These are phyloP conservation scores for Dioscorea dumetorum DNA, from an alignment of 106 monocot species.

Conservation along the genomic window DNA sequence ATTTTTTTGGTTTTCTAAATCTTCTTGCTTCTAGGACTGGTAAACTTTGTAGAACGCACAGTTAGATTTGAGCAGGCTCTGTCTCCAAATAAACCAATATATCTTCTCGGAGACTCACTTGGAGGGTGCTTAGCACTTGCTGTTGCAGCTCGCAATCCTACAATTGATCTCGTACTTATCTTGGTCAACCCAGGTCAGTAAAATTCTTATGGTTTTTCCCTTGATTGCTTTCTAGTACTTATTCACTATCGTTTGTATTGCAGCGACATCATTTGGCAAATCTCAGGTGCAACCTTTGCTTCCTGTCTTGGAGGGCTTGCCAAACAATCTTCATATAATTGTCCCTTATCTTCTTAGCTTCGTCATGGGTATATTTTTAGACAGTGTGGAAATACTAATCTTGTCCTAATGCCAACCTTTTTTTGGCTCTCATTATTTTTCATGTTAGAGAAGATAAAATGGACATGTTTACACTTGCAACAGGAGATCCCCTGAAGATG, in stretches of 20 bases:
- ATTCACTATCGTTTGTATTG: slow-evolving; percentile 1
- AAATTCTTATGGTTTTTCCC: neutral
- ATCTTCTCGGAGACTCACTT: slow-evolving; percentile 88
- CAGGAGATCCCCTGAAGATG: slow-evolving; percentile 24
- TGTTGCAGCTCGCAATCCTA: slow-evolving; percentile 82
- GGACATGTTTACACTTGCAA: too few relatives aligned
- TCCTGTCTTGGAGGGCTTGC: slow-evolving; percentile 4
- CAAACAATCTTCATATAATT: slow-evolving; percentile 3
- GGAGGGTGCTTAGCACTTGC: slow-evolving; percentile 86
- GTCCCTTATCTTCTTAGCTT: slow-evolving; percentile 18
- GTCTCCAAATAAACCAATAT: slow-evolving; percentile 65
- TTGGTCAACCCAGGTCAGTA: slow-evolving; percentile 84
- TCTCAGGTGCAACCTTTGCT: slow-evolving; percentile 26
- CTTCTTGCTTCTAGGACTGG: slow-evolving; percentile 31
- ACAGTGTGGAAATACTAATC: too few relatives aligned
- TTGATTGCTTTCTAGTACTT: neutral
- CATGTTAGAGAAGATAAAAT: too few relatives aligned
- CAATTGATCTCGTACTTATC: slow-evolving; percentile 66
- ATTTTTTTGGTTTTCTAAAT: neutral
- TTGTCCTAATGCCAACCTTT: too few relatives aligned
- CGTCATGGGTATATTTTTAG: slow-evolving; percentile 20
- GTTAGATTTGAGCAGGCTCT: slow-evolving; percentile 49
- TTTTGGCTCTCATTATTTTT: too few relatives aligned
- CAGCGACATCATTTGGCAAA: slow-evolving; percentile 44
- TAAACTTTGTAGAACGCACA: slow-evolving; percentile 55